These are phyloP conservation scores for Cutaneotrichosporon dermatis DNA, from an alignment of 1,284 basidiomycete species.

Conservation along the genomic window DNA sequence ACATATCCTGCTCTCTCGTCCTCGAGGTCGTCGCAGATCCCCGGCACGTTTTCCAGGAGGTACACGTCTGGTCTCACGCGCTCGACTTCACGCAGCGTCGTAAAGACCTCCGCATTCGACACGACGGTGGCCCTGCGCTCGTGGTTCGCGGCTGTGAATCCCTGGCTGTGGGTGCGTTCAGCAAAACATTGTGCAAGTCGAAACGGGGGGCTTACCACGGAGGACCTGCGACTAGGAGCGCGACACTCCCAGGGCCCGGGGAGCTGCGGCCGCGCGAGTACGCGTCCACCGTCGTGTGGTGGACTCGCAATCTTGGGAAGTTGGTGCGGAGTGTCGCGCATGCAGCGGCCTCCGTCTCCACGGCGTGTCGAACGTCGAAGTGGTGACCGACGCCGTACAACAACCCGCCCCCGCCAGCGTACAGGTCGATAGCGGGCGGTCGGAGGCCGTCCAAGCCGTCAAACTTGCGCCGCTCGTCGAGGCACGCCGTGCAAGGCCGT, in stretches of 20 bases:
- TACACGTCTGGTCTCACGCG: slow-evolving; percentile 23
- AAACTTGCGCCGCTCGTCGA: not conserved
- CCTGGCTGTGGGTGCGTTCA: slow-evolving; percentile 25
- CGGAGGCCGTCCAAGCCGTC: not conserved
- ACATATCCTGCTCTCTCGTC: not conserved
- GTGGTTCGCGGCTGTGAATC: slow-evolving; percentile 28
- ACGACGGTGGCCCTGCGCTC: slow-evolving; percentile 14
- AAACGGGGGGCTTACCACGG: slow-evolving; percentile 26
- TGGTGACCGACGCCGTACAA: slow-evolving; percentile 18
- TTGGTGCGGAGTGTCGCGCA: slow-evolving; percentile 18
- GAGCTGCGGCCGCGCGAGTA: not conserved
- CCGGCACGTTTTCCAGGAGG: slow-evolving; percentile 36
- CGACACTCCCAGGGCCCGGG: not conserved
- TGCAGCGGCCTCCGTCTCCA: slow-evolving; percentile 21
- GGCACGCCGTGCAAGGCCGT: not conserved
- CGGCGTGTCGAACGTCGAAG: slow-evolving; percentile 23
- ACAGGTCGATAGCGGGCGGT: slow-evolving; percentile 26
- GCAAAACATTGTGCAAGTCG: not conserved
- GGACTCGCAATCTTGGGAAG: not conserved
- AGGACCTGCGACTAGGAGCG: slow-evolving; percentile 24
- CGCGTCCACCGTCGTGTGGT: not conserved
- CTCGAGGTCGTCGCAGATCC: slow-evolving; percentile 19
- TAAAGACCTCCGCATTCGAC: slow-evolving; percentile 26
- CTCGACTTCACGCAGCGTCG: slow-evolving; percentile 18
- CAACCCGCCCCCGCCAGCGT: slow-evolving; percentile 35